A percentile compares a stretch with the other conserved stretches of the same genome.
Conservation (phyloP, 192 early-diverging fungal genomes). For the Neocallimastix lanati region DNA sequence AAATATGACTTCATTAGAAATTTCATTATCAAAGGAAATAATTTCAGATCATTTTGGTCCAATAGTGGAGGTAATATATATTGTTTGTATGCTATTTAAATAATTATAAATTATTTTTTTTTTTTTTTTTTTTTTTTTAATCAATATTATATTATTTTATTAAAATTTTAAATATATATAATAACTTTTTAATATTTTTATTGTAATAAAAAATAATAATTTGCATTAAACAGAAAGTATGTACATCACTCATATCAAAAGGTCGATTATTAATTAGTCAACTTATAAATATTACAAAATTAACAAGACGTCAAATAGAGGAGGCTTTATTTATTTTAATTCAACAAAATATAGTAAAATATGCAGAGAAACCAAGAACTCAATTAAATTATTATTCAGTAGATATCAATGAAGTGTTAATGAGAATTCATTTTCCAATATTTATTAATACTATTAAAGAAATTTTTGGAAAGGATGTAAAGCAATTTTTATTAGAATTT, state of each 20-base stretch:
- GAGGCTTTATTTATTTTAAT: not conserved
- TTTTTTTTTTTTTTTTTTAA: too few relatives aligned
- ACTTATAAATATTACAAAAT: not conserved
- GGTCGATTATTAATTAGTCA: not conserved
- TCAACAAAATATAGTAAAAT: not conserved
- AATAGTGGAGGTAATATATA: not conserved
- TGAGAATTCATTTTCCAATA: not conserved
- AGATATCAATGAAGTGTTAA: not conserved
- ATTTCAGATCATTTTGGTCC: not conserved
- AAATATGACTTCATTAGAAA: not conserved
- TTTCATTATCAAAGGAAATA: not conserved
- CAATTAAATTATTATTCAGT: not conserved
- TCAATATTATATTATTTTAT: too few relatives aligned
- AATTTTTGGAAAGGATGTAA: not conserved
- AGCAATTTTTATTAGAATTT: too few relatives aligned
- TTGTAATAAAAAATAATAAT: too few relatives aligned
- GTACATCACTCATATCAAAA: not conserved
- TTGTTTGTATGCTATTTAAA: too few relatives aligned
- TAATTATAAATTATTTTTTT: too few relatives aligned
- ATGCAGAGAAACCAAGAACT: not conserved
- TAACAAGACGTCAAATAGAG: not conserved
- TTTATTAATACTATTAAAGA: not conserved
- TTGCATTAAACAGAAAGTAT: not conserved
- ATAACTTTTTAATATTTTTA: too few relatives aligned
- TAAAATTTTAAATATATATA: too few relatives aligned